phyloP scores from a whole-genome alignment of 2,329 filamentous ascomycete genomes.

The Exophiala mesophila region DNA sequence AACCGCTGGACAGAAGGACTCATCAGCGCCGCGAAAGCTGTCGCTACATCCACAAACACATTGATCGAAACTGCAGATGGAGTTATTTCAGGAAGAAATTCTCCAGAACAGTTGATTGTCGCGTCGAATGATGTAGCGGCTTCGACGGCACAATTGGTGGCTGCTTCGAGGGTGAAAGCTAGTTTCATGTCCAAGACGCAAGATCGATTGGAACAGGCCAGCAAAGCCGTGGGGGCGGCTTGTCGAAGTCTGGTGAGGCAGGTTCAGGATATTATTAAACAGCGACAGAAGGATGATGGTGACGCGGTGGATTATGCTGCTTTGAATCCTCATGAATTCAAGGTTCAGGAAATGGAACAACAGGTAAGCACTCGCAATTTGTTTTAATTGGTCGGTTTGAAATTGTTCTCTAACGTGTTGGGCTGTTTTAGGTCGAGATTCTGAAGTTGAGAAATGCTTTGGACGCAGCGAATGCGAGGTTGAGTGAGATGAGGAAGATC shows the following conservation, averaged over 20 bases:
- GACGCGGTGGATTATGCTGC: constrained; percentile 83
- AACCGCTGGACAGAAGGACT: constrained; percentile 98
- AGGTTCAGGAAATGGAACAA: constrained; percentile 98
- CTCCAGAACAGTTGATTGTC: constrained; percentile 93
- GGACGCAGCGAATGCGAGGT: constrained; percentile 67
- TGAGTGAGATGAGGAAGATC: constrained; percentile 98
- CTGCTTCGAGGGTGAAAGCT: constrained; percentile 91
- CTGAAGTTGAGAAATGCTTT: constrained; percentile 88
- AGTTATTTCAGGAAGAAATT: constrained; percentile 86
- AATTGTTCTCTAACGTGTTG: neutral
- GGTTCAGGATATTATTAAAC: constrained; percentile 89
- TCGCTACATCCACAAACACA: constrained; percentile 87
- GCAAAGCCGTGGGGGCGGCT: constrained; percentile 85
- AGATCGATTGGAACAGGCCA: constrained; percentile 82
- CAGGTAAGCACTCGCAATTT: constrained; percentile 61
- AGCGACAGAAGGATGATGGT: constrained; percentile 70
- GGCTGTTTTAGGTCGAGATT: constrained; percentile 73
- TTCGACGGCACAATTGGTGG: constrained; percentile 92
- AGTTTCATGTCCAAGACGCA: constrained; percentile 98
- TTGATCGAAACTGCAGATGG: constrained; percentile 98
- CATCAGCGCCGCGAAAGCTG: constrained; percentile 94
- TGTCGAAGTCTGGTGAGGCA: constrained; percentile 85
- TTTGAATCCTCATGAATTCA: constrained; percentile 91
- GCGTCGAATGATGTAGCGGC: constrained; percentile 96
- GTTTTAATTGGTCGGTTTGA: neutral